These are phyloP conservation scores for Centaurea solstitialis DNA, from an alignment of 129 eudicot genomes.

Conservation along the genomic window DNA sequence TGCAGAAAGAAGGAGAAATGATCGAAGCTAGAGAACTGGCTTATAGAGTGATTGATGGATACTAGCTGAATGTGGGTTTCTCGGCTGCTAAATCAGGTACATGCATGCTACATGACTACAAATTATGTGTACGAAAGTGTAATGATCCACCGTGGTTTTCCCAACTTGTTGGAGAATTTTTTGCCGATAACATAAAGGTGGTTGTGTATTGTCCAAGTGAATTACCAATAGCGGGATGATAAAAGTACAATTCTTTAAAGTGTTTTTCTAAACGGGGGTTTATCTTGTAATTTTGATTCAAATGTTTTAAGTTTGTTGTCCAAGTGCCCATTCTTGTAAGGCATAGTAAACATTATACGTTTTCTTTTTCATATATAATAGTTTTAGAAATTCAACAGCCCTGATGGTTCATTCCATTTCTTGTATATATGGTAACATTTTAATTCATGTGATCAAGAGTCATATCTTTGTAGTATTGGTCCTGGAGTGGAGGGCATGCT, in stretches of 20 bases:
- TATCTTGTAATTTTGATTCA: background rate
- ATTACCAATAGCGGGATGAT: background rate
- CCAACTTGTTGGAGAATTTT: too few relatives aligned
- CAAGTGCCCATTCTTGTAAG: background rate
- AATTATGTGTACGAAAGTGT: too few relatives aligned
- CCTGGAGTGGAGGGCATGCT: too few relatives aligned
- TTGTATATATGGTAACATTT: background rate
- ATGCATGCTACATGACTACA: too few relatives aligned
- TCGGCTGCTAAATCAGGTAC: background rate
- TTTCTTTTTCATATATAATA: too few relatives aligned
- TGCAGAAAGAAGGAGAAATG: background rate
- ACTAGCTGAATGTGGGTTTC: background rate
- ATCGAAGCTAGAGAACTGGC: too few relatives aligned
- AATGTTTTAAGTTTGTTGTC: background rate
- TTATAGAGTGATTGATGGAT: background rate
- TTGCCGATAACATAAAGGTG: too few relatives aligned
- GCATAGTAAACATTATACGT: background rate
- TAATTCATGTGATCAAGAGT: too few relatives aligned
- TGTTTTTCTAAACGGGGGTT: background rate
- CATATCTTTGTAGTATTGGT: too few relatives aligned
- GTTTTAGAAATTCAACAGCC: background rate
- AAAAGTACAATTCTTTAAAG: background rate
- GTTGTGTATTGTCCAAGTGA: background rate
- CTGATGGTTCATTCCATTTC: background rate
- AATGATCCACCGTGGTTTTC: too few relatives aligned